Percentiles rank a stretch among this genome's conserved stretches.
phyloP scores from a whole-genome alignment of 148 eudicot genomes.

The Nyssa sinensis region DNA sequence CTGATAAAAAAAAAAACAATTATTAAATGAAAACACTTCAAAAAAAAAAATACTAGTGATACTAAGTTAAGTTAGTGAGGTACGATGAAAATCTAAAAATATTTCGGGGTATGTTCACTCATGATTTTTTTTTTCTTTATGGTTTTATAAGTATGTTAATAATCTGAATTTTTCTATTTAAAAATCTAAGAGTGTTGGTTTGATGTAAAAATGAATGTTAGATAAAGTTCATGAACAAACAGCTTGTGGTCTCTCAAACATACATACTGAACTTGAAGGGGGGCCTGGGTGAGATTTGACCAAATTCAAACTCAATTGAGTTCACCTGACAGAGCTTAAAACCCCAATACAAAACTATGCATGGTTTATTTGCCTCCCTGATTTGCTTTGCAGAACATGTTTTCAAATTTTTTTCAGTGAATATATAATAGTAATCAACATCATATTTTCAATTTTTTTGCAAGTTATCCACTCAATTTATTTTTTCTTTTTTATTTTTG shows the following conservation, averaged over 20 bases:
- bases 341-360: neutral
- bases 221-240: neutral
- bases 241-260: neutral
- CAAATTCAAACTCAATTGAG: neutral
- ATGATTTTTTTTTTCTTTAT: too few relatives aligned
- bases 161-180: neutral
- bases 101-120: too few relatives aligned
- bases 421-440: neutral
- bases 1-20: neutral
- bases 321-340: constrained; percentile 2
- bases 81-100: neutral
- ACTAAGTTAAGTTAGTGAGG: neutral
- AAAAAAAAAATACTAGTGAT: too few relatives aligned
- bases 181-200: neutral
- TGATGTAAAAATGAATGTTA: neutral
- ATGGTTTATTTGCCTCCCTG: neutral
- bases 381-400: neutral
- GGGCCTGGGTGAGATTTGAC: neutral
- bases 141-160: neutral
- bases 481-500: too few relatives aligned
- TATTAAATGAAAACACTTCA: neutral
- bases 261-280: neutral
- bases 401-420: neutral
- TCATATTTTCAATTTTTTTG: too few relatives aligned
- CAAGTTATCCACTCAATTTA: too few relatives aligned